These are phyloP conservation scores for Lactifluus hygrophoroides DNA, from an alignment of 768 basidiomycete species.

Conservation along the genomic window DNA sequence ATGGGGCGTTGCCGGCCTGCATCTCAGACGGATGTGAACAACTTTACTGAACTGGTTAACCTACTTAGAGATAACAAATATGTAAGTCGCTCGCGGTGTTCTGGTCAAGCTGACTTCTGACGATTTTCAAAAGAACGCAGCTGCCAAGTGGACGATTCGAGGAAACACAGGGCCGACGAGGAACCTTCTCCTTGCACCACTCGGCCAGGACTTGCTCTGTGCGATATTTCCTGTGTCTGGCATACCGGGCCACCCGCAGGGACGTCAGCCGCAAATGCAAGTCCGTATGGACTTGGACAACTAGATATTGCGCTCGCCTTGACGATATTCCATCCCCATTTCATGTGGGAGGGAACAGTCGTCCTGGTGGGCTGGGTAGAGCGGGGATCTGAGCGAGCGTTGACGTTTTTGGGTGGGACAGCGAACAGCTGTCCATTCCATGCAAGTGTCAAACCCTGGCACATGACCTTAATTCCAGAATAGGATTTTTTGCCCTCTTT, in stretches of 20 bases:
- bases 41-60: background rate
- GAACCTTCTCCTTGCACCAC: constrained; percentile 6
- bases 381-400: background rate
- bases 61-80: background rate
- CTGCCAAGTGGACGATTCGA: background rate
- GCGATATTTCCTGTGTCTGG: background rate
- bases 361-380: background rate
- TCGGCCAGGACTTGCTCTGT: background rate
- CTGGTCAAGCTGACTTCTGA: background rate
- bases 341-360: background rate
- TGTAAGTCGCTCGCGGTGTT: background rate
- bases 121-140: background rate
- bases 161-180: background rate
- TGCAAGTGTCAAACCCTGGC: background rate
- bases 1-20: background rate
- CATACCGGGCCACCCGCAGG: background rate
- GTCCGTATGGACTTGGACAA: background rate
- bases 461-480: background rate
- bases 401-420: background rate
- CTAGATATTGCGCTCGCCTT: background rate
- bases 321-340: background rate
- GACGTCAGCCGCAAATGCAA: background rate
- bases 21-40: background rate
- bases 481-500: background rate
- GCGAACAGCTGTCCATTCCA: background rate